Evolutionary conservation across 306 rosid species (phyloP), one percentile per base, ranked within the genome.

Genomic region (Fragaria ananassa): DNA sequence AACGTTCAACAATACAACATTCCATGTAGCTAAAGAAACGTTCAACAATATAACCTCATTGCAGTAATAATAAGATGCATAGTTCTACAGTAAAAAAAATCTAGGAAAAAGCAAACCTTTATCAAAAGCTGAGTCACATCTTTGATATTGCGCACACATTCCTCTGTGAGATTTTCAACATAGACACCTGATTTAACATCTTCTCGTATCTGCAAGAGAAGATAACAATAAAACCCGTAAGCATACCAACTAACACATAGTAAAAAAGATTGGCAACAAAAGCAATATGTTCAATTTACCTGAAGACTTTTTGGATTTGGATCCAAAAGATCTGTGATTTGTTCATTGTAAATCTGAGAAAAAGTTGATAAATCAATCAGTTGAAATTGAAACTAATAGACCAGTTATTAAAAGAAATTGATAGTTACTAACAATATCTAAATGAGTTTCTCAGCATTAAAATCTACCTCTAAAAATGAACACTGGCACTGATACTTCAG

Each of bases 181-280:
- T 96, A 96, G 25, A 96, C 94, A 74, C 99, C 99, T 83, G 98
- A 91, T 86, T 92, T 96, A 76, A 96, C 99, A 83, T 93, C 99
- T 89, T 96, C 99, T 83, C 99, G 85, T 57, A 96, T 88, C 98
- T 96, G 94, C 68, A 74, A 74, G 56, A 56, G 37, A 37, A 45
- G 70, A 83, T 42, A 21, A 80, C 3, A n/a, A 63, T 70, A 71
- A 76, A 58, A 60, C 6, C 51, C 14, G 21, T 70, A 37, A 74
- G 56, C 76, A 84, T 18, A 75, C 58, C 75, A 71, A 41, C 42
- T 76, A 42, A 73, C 17, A 68, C 56, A 8, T 31, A 39, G 65
- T 56, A 75, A 29, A 74, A 41, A 35, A 70, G 27, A 68, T 10
- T 29, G 82, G 71, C 70, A 60, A 64, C 58, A 54, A 15, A 49